phyloP scores from a whole-genome alignment of 2,329 filamentous ascomycete species.

The Exophiala xenobiotica region DNA sequence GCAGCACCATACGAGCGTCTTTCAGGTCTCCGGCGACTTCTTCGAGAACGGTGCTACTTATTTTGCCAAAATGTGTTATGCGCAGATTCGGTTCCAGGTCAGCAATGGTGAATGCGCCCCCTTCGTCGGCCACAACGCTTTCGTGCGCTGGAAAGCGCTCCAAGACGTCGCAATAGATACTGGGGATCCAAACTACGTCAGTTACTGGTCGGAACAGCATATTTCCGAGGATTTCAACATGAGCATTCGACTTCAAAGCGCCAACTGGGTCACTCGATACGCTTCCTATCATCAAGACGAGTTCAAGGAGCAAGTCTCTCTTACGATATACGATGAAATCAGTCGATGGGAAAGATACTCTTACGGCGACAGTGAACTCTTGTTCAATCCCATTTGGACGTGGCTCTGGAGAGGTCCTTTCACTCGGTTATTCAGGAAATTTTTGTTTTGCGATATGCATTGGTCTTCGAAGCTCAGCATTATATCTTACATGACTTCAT shows the following conservation, averaged over 20 bases:
- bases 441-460: slow-evolving; percentile 65
- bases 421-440: slow-evolving; percentile 72
- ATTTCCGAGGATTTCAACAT: slow-evolving; percentile 79
- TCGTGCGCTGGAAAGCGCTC: slow-evolving; percentile 66
- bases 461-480: slow-evolving; percentile 66
- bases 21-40: slow-evolving; percentile 69
- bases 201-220: slow-evolving; percentile 72
- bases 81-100: slow-evolving; percentile 67
- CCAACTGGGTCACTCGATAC: slow-evolving; percentile 66
- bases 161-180: slow-evolving; percentile 57
- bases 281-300: slow-evolving; percentile 66
- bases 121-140: slow-evolving; percentile 75
- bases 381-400: slow-evolving; percentile 72
- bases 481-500: slow-evolving; percentile 60
- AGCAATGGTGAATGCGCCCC: slow-evolving; percentile 69
- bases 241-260: slow-evolving; percentile 66
- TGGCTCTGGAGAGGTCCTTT: slow-evolving; percentile 74
- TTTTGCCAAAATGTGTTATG: slow-evolving; percentile 76
- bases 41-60: slow-evolving; percentile 76
- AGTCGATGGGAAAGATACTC: slow-evolving; percentile 84
- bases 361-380: slow-evolving; percentile 76
- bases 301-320: slow-evolving; percentile 76
- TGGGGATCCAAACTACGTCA: slow-evolving; percentile 54
- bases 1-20: slow-evolving; percentile 70
- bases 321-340: slow-evolving; percentile 80